Conservation (phyloP, 1,284 basidiomycete species). For the Pseudozyma sp. region DNA sequence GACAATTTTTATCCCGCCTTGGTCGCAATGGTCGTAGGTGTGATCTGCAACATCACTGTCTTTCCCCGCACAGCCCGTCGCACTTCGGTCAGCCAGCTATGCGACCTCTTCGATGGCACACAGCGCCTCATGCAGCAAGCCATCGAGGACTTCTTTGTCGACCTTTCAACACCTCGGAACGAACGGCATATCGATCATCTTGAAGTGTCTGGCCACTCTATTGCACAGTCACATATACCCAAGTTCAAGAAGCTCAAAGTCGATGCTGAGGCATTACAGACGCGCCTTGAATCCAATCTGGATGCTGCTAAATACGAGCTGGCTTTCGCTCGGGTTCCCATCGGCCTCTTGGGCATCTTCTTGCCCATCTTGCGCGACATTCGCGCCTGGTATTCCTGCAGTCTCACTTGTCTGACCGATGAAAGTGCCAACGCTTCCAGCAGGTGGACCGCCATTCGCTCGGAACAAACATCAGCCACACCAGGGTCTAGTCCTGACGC, state of each 20-base stretch:
- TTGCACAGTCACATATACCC: background rate
- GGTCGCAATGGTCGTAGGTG: slow-evolving; percentile 44
- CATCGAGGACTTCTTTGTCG: slow-evolving; percentile 44
- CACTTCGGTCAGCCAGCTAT: slow-evolving; percentile 35
- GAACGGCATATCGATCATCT: background rate
- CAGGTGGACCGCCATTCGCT: background rate
- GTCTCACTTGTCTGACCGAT: slow-evolving; percentile 22
- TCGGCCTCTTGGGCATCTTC: slow-evolving; percentile 26
- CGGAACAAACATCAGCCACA: slow-evolving; percentile 1
- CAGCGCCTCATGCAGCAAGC: slow-evolving; percentile 34
- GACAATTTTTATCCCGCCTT: slow-evolving; percentile 56
- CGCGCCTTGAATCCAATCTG: slow-evolving; percentile 26
- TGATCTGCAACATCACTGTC: slow-evolving; percentile 42
- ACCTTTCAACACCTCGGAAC: background rate
- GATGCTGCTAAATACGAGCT: slow-evolving; percentile 56
- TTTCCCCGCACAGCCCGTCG: slow-evolving; percentile 51
- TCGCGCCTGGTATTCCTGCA: slow-evolving; percentile 54
- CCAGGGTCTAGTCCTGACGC: too few species aligned
- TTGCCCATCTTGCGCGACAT: slow-evolving; percentile 34
- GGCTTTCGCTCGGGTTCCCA: slow-evolving; percentile 40
- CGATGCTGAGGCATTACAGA: slow-evolving; percentile 14
- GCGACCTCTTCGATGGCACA: slow-evolving; percentile 23
- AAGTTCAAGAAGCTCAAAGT: slow-evolving; percentile 24
- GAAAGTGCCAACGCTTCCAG: background rate
- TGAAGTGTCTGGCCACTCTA: background rate